phyloP scores from a whole-genome alignment of 805 yeast species.

The Metschnikowia cubensis region DNA sequence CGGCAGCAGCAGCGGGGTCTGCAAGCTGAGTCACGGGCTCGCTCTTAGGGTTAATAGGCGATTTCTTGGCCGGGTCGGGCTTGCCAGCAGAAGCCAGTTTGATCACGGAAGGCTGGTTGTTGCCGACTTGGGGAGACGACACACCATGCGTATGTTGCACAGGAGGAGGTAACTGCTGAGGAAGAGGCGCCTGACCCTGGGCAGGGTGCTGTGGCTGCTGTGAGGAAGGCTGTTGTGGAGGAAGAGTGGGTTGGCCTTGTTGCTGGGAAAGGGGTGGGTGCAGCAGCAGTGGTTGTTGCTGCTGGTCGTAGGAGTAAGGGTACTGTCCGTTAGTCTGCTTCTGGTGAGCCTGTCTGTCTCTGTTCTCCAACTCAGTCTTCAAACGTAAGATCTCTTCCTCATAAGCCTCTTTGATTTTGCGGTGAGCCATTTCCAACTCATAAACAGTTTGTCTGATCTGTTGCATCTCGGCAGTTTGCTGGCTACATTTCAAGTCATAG shows the following conservation, averaged over 20 bases:
- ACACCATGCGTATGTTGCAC: conserved; percentile 1
- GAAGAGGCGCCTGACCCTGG: neutral
- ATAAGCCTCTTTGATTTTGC: conserved; percentile 92
- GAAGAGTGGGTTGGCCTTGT: neutral
- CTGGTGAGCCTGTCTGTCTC: conserved; percentile 56
- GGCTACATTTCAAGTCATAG: conserved; percentile 82
- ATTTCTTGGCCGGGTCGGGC: conserved; percentile 4
- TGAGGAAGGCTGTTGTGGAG: neutral
- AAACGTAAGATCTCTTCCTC: conserved; percentile 87
- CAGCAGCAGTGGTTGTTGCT: conserved; percentile 17
- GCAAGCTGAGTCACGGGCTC: conserved; percentile 13
- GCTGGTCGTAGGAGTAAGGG: conserved; percentile 33
- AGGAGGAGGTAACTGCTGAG: conserved; percentile 5
- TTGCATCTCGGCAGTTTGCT: conserved; percentile 89
- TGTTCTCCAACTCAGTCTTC: conserved; percentile 78
- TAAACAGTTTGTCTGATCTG: conserved; percentile 91
- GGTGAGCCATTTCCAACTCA: conserved; percentile 90
- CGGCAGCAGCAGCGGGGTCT: conserved; percentile 20
- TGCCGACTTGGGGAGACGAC: conserved; percentile 3
- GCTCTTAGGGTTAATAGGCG: conserved; percentile 13
- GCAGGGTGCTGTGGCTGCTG: neutral
- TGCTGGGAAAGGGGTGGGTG: conserved; percentile 14
- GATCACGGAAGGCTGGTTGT: conserved; percentile 1
- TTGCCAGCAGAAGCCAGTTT: conserved; percentile 1
- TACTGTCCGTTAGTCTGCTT: conserved; percentile 40